phyloP scores from a whole-genome alignment of 2,329 filamentous ascomycete species.

The Alternaria longipes region DNA sequence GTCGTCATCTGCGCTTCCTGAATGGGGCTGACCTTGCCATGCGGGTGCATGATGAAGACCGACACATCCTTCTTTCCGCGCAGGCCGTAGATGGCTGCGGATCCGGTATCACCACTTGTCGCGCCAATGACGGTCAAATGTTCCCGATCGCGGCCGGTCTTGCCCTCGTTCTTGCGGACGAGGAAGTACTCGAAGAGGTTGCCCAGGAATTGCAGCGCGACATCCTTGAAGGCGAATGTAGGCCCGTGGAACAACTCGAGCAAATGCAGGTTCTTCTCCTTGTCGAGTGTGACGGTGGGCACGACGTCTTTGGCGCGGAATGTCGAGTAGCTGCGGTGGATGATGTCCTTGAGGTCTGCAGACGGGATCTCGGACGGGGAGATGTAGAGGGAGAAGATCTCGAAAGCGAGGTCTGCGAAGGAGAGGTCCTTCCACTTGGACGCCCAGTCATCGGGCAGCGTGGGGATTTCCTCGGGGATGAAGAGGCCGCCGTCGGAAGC shows the following conservation, averaged over 20 bases:
- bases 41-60: conserved; percentile 92
- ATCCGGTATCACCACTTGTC: conserved; percentile 72
- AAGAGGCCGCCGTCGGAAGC: conserved; percentile 88
- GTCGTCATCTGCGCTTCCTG: conserved; percentile 99
- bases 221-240: conserved; percentile 92
- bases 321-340: conserved; percentile 85
- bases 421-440: conserved; percentile 78
- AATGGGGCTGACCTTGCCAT: conserved; percentile 88
- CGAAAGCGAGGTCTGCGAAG: conserved; percentile 82
- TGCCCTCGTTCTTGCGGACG: conserved; percentile 74
- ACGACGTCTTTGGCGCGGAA: conserved; percentile 84
- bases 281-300: conserved; percentile 79
- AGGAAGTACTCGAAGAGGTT: conserved; percentile 94
- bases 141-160: conserved; percentile 69
- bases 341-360: conserved; percentile 81
- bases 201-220: conserved; percentile 92
- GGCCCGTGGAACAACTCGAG: conserved; percentile 97
- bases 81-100: conserved; percentile 93
- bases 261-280: conserved; percentile 76
- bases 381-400: conserved; percentile 89
- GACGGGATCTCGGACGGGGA: conserved; percentile 82
- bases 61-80: conserved; percentile 96
- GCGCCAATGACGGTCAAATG: conserved; percentile 54
- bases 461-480: conserved; percentile 83
- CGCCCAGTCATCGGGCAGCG: conserved; percentile 69